Evolutionary conservation across 129 eudicot genomes (phyloP).

Genomic region (Ambrosia artemisiifolia): DNA sequence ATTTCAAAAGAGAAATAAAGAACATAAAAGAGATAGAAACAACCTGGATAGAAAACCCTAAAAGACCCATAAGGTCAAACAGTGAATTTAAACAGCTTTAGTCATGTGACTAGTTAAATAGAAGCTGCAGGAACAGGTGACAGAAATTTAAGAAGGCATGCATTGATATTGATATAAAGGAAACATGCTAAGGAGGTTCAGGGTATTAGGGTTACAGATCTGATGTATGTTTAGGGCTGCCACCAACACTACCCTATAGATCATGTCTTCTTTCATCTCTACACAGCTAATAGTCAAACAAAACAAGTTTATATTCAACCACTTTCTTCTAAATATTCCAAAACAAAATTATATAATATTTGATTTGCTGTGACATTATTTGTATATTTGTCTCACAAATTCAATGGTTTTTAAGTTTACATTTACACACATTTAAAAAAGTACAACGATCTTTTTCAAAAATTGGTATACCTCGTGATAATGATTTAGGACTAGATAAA

Average conservation of each 20-base stretch:
- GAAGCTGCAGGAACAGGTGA: slow-evolving; percentile 15
- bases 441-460: neutral
- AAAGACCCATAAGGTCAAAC: slow-evolving; percentile 32
- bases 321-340: neutral
- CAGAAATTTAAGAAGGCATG: slow-evolving; percentile 28
- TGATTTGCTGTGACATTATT: neutral
- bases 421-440: too few species aligned
- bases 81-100: slow-evolving; percentile 31
- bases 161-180: slow-evolving; percentile 16
- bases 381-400: neutral
- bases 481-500: neutral
- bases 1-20: neutral
- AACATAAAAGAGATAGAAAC: neutral
- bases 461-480: neutral
- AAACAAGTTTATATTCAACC: neutral
- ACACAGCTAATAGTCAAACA: slow-evolving; percentile 1
- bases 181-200: slow-evolving; percentile 3
- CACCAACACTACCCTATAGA: slow-evolving; percentile 1
- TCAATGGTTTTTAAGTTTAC: neutral
- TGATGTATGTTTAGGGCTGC: slow-evolving; percentile 29
- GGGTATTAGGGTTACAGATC: slow-evolving; percentile 34
- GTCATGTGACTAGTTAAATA: slow-evolving; percentile 28
- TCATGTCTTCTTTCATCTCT: neutral
- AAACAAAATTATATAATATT: neutral
- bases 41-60: slow-evolving; percentile 35